Evolutionary conservation across 768 basidiomycete species (phyloP).

Genomic region (Mycena galopus): DNA sequence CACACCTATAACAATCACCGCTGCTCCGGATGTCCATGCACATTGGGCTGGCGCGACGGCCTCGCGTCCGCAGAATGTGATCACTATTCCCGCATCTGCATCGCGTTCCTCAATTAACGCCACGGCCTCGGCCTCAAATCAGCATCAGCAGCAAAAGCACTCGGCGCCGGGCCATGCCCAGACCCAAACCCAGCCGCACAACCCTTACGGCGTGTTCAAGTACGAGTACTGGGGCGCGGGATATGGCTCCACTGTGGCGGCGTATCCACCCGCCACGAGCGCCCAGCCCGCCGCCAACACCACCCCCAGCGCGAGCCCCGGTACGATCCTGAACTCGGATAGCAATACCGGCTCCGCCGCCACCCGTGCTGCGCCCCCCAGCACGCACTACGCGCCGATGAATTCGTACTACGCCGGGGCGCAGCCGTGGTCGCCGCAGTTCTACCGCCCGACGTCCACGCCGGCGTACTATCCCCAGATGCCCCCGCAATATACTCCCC

Average conservation of each 20-base stretch:
- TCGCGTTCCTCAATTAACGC: not conserved
- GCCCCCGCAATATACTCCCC: not conserved
- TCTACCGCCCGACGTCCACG: constrained; percentile 10
- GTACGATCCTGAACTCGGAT: not conserved
- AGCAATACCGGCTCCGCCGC: not conserved
- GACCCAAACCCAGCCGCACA: not conserved
- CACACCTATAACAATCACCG: not conserved
- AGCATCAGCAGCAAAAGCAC: not conserved
- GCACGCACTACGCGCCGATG: constrained; percentile 3
- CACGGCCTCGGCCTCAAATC: not conserved
- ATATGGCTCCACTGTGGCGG: not conserved
- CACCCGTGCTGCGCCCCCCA: not conserved
- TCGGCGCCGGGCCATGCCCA: not conserved
- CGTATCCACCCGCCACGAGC: not conserved
- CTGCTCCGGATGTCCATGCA: not conserved
- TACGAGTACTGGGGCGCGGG: constrained; percentile 24
- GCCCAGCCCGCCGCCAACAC: not conserved
- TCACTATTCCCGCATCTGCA: not conserved
- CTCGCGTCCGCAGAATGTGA: not conserved
- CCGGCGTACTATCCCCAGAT: constrained; percentile 13
- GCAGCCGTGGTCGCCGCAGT: constrained; percentile 25
- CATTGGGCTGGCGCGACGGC: not conserved
- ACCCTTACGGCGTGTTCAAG: constrained; percentile 18
- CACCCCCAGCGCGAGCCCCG: not conserved
- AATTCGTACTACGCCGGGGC: constrained; percentile 15